Base-by-base conservation (phyloP, 345 rosid species). In the Streptanthus diversifolius region DNA sequence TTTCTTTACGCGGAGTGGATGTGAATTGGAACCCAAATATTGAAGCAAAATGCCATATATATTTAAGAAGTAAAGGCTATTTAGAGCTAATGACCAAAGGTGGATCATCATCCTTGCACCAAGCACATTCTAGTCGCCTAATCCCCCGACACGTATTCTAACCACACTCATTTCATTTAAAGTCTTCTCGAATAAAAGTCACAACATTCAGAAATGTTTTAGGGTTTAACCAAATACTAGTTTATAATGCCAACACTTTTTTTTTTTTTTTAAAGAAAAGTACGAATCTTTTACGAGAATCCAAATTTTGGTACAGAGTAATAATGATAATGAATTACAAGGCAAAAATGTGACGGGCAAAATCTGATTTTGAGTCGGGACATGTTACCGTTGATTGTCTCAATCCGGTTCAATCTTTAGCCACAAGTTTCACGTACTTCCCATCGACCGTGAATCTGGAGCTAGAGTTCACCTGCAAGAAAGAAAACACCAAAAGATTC, bases 401-500 rank as follows among this genome's bases (percentile, higher is more conserved):
- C 41, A 57, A 32, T 5, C 22, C 6, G 53, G 63, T 24, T 84
- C 78, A 85, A 54, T 63, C 88, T 80, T 80, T 75, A 13, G 75
- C 85, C 8, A 40, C 90, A 27, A 90, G 82, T 37, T 74, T 79
- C 29, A 93, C 96, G 43, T 81, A 79, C 41, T 90, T 86, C 63
- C 80, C 82, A 5, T 93, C 86, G 55, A 88, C 32, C 5, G 47
- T 35, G 63, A 88, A 93, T 73, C 82, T 84, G 18, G 89, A 76
- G 78, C 90, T 90, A 21, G 93, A 87, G 30, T 68, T 80, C 43
- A 93, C 79, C 97, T 93, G 84, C 61, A 78, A 54, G 48, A 47
- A 13, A 25, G 2, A 47, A 37, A 64, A 59, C 51, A 72, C 30
- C 27, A 22, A 12, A 33, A 10, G 7, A 32, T 24, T 55, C 21